Conservation (phyloP, 495 filamentous ascomycete genomes). For the Hypomontagnella submonticulosa region DNA sequence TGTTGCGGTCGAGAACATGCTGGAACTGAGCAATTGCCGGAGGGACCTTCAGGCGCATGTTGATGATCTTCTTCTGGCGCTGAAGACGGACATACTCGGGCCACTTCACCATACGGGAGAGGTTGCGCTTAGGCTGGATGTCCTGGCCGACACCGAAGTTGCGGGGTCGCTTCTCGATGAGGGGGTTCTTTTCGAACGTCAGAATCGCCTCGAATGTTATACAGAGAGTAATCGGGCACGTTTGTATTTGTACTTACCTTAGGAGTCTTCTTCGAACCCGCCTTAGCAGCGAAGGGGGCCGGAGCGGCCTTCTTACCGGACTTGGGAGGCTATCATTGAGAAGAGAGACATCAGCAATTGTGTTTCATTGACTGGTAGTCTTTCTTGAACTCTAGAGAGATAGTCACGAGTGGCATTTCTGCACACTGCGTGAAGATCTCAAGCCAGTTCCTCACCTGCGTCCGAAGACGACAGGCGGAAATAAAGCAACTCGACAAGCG, state of each 20-base stretch:
- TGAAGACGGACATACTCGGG: constrained; percentile 98
- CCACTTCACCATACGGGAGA: constrained; percentile 99
- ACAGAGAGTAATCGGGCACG: background rate
- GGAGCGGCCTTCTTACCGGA: constrained; percentile 94
- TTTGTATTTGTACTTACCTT: constrained; percentile 77
- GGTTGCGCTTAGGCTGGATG: constrained; percentile 96
- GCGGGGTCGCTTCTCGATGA: constrained; percentile 95
- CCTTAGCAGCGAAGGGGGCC: constrained; percentile 96
- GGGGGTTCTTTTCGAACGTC: constrained; percentile 82
- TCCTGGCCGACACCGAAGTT: constrained; percentile 99
- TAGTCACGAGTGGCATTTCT: constrained; percentile 68
- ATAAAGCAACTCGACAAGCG: constrained; percentile 56
- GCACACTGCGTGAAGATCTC: constrained; percentile 67
- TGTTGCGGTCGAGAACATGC: constrained; percentile 97
- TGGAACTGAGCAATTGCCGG: constrained; percentile 98
- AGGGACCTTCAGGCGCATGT: constrained; percentile 97
- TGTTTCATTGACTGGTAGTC: constrained; percentile 78
- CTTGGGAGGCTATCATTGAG: constrained; percentile 99
- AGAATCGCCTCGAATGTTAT: constrained; percentile 36
- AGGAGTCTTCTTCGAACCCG: constrained; percentile 91
- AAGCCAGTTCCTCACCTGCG: constrained; percentile 84
- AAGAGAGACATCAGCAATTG: constrained; percentile 95
- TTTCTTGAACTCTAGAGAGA: constrained; percentile 95
- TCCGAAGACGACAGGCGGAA: constrained; percentile 64
- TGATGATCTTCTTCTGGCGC: constrained; percentile 99